Base-by-base conservation (phyloP, 2,329 filamentous ascomycete genomes). In the Alternaria atra region DNA sequence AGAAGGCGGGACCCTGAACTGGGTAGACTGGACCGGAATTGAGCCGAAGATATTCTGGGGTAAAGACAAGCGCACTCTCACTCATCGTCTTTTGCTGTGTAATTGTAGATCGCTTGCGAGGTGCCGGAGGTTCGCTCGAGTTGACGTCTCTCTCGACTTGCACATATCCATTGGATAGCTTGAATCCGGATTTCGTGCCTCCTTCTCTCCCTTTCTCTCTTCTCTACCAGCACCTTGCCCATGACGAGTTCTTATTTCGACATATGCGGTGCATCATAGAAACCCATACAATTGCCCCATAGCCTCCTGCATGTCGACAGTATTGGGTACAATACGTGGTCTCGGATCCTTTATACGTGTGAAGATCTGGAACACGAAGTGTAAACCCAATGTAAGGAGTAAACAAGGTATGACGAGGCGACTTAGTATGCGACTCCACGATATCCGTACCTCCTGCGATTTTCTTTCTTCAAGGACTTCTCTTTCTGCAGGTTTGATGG, bases 341-440 rank as follows among this genome's bases (percentile, higher is more conserved):
- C 44, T 59, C 5, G 32, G 27, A 37, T 55, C 51, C 27, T 9
- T 43, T n/a, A 51, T 27, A 3, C 34, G 27, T 15, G 46, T 37
- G 46, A 34, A 15, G 15, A 61, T 13, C 25, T 55, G 25, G 27
- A 52, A 58, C 3, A 37, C 37, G 29, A 67, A 65, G 12, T 61
- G 56, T 8, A 54, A 40, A n/a, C 50, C 61, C 23, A 68, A 43
- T 17, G 42, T 35, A 4, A 60, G 10, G 6, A 67, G 48, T 23
- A 66, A 20, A 6, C 40, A 7, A 17, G 66, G 66, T 27, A 65
- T 43, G 23, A 65, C 39, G 25, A 63, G 37, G 7, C 60, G 52
- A 25, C 63, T 61, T 2, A 68, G n/a, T 37, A 66, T 23, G 2
- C 61, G 47, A 10, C 55, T 55, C 67, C 67, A 69, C 9, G 50